Percentiles rank a stretch among this genome's conserved stretches.
Conservation (phyloP, 306 rosid species). For the Malus asiatica region DNA sequence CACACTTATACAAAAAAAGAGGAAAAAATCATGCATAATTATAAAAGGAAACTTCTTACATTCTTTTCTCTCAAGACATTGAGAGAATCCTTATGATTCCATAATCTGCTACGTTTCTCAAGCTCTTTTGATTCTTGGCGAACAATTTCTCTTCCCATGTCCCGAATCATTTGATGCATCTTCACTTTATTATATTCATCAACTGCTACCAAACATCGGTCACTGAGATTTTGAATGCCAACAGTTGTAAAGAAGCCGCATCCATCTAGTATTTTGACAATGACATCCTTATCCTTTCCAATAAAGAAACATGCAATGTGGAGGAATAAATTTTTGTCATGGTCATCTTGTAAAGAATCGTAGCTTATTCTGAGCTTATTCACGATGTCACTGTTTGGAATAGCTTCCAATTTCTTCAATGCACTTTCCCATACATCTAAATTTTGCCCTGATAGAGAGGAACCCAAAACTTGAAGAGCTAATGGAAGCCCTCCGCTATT, state of each 20-base stretch:
- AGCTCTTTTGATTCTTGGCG: neutral
- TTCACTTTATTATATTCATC: neutral
- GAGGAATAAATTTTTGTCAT: neutral
- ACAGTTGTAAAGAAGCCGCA: neutral
- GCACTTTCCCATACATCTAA: neutral
- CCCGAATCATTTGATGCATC: neutral
- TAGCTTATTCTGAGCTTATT: neutral
- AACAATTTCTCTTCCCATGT: neutral
- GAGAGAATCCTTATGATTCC: neutral
- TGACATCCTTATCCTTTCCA: neutral
- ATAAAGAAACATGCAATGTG: neutral
- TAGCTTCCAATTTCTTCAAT: neutral
- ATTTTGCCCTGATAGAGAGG: neutral
- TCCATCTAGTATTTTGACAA: neutral
- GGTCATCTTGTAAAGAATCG: neutral
- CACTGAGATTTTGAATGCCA: neutral
- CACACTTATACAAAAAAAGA: too few species aligned
- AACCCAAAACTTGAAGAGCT: neutral
- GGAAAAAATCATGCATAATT: neutral
- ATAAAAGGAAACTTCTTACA: neutral
- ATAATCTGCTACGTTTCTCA: neutral
- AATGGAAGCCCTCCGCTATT: neutral
- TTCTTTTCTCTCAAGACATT: neutral
- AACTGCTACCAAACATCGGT: neutral
- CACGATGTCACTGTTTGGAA: neutral